Evolutionary conservation across 2,329 filamentous ascomycete species (phyloP).

Genomic region (Camptophora hylomeconis): DNA sequence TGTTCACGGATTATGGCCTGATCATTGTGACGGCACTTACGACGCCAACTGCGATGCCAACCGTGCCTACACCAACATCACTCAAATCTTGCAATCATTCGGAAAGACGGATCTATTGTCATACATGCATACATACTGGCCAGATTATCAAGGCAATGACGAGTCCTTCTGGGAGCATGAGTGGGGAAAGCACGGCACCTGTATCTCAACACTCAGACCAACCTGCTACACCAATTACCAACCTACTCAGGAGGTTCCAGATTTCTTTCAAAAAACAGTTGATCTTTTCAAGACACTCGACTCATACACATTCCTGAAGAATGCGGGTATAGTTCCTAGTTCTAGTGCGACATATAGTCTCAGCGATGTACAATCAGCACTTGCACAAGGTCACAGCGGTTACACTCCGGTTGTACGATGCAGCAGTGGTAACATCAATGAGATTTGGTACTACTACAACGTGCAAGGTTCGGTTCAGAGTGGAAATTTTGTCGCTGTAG

Average conservation of each 20-base stretch:
- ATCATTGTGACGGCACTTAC: slow-evolving; percentile 58
- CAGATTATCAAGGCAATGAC: slow-evolving; percentile 51
- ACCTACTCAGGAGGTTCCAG: slow-evolving; percentile 42
- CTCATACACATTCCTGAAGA: slow-evolving; percentile 49
- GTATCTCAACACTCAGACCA: slow-evolving; percentile 48
- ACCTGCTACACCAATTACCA: slow-evolving; percentile 43
- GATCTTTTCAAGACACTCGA: slow-evolving; percentile 53
- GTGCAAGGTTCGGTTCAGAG: slow-evolving; percentile 34
- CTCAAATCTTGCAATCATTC: slow-evolving; percentile 54
- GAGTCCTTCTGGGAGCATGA: slow-evolving; percentile 61
- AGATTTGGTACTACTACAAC: slow-evolving; percentile 54
- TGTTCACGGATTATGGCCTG: slow-evolving; percentile 58
- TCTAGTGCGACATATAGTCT: slow-evolving; percentile 44
- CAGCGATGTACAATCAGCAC: slow-evolving; percentile 44
- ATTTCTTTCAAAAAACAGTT: slow-evolving; percentile 56
- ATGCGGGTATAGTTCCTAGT: slow-evolving; percentile 46
- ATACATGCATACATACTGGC: slow-evolving; percentile 62
- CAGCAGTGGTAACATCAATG: slow-evolving; percentile 35
- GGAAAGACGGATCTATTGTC: slow-evolving; percentile 39
- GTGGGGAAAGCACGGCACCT: slow-evolving; percentile 63
- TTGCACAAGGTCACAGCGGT: slow-evolving; percentile 40
- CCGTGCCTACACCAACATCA: slow-evolving; percentile 28
- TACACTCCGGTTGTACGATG: slow-evolving; percentile 48
- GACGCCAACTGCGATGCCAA: slow-evolving; percentile 51
- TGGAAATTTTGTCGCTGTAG: slow-evolving; percentile 27